These are phyloP conservation scores for Racocetra persica DNA, from an alignment of 371 early-diverging fungal genomes.

Conservation along the genomic window DNA sequence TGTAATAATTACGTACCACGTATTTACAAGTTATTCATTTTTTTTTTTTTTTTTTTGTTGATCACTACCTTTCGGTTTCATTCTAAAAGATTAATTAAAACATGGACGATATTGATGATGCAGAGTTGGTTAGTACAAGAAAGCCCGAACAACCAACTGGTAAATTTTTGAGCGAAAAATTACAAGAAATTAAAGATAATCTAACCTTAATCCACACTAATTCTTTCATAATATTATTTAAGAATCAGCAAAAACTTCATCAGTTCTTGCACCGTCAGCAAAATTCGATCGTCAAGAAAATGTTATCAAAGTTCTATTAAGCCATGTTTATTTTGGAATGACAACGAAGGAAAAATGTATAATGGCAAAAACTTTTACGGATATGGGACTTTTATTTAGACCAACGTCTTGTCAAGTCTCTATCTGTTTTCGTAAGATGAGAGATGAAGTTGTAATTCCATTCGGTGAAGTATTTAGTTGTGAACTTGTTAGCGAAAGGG, in stretches of 20 bases:
- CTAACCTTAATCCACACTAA: too few relatives aligned
- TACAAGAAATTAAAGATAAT: too few relatives aligned
- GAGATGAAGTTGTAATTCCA: slow-evolving; percentile 18
- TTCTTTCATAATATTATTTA: not conserved
- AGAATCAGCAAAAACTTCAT: not conserved
- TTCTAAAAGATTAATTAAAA: too few relatives aligned
- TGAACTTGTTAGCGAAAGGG: not conserved
- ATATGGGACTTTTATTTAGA: slow-evolving; percentile 17
- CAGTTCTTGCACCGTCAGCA: not conserved
- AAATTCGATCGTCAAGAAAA: not conserved
- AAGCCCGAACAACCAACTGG: too few relatives aligned
- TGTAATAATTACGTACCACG: too few relatives aligned
- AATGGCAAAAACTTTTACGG: not conserved
- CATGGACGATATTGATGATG: too few relatives aligned
- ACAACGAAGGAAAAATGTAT: not conserved
- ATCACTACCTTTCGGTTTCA: too few relatives aligned
- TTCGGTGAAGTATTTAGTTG: not conserved
- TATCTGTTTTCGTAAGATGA: not conserved
- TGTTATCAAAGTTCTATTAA: not conserved
- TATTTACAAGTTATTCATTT: too few relatives aligned
- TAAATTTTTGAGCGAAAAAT: too few relatives aligned
- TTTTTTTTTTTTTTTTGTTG: too few relatives aligned
- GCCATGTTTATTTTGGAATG: not conserved
- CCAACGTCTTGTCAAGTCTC: not conserved
- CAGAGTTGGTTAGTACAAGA: too few relatives aligned